A percentile compares a stretch with the other conserved stretches of the same genome.
phyloP scores from a whole-genome alignment of 2,329 filamentous ascomycete species.

The Chaetomium globosum region DNA sequence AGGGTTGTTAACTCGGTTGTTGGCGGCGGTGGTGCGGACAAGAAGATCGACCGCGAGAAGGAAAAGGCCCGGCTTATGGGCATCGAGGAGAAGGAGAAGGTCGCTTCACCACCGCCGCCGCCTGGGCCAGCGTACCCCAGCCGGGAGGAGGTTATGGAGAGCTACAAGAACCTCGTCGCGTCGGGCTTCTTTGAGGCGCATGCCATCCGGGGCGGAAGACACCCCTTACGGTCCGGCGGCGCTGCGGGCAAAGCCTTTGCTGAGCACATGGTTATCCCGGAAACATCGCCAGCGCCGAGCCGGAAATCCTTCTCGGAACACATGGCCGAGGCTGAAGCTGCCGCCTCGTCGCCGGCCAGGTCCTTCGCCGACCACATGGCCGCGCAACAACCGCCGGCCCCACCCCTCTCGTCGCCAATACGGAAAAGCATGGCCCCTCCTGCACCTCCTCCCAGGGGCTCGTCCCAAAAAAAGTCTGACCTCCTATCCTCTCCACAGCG shows the following conservation, averaged over 20 bases:
- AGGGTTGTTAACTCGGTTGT: slow-evolving; percentile 21
- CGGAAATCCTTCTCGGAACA: slow-evolving; percentile 21
- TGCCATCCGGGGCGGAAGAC: slow-evolving; percentile 60
- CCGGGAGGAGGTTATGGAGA: slow-evolving; percentile 58
- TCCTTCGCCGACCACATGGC: slow-evolving; percentile 28
- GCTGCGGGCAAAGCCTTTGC: slow-evolving; percentile 16
- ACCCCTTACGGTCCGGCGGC: slow-evolving; percentile 39
- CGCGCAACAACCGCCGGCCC: slow-evolving; percentile 24
- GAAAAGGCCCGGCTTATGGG: background rate
- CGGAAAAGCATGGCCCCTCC: slow-evolving; percentile 8
- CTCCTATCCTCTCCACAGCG: slow-evolving; percentile 40
- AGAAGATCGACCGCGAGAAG: slow-evolving; percentile 10
- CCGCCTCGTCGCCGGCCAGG: slow-evolving; percentile 1
- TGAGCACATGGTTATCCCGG: slow-evolving; percentile 16
- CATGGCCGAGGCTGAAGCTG: slow-evolving; percentile 10
- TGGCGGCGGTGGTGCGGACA: slow-evolving; percentile 7
- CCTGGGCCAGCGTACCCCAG: slow-evolving; percentile 35
- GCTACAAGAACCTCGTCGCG: slow-evolving; percentile 59
- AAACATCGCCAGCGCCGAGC: background rate
- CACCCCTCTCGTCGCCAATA: slow-evolving; percentile 13
- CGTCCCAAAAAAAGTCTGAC: slow-evolving; percentile 17
- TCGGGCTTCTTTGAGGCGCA: slow-evolving; percentile 62
- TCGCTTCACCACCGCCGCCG: background rate
- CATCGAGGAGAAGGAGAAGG: slow-evolving; percentile 9
- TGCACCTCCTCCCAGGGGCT: slow-evolving; percentile 21